phyloP scores from a whole-genome alignment of 768 basidiomycete genomes.

The Cantharellus anzutake region DNA sequence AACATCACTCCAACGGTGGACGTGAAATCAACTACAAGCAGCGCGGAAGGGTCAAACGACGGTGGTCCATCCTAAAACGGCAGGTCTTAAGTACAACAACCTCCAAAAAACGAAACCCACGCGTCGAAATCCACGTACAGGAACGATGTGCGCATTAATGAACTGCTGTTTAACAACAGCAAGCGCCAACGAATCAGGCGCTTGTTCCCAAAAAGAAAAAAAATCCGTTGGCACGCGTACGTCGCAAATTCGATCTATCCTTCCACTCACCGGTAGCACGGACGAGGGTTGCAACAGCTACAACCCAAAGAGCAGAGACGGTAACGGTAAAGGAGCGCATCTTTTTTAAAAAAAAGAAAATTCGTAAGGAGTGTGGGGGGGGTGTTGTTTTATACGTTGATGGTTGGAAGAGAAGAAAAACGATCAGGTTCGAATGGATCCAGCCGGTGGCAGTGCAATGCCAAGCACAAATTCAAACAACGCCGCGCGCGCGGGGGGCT shows the following conservation, averaged over 20 bases:
- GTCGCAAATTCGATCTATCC: neutral
- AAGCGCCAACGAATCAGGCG: conserved; percentile 4
- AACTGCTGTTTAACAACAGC: conserved; percentile 7
- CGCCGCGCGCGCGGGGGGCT: too few species aligned
- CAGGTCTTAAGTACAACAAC: neutral
- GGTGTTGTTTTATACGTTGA: too few species aligned
- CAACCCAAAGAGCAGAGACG: neutral
- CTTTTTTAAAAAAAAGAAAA: neutral
- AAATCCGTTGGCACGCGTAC: neutral
- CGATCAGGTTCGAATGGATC: too few species aligned
- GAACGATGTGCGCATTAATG: conserved; percentile 5
- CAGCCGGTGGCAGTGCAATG: too few species aligned
- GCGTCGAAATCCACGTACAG: neutral
- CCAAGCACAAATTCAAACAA: too few species aligned
- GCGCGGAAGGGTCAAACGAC: conserved; percentile 4
- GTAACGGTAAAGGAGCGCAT: neutral
- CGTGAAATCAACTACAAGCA: conserved; percentile 1
- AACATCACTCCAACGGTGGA: neutral
- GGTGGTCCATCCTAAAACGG: conserved; percentile 4
- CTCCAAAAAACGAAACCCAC: neutral
- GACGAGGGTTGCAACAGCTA: neutral
- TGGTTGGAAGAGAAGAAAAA: too few species aligned
- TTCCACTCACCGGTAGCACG: neutral
- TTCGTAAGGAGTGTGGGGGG: too few species aligned
- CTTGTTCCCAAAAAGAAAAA: neutral